These are phyloP conservation scores for Spathaspora hagerdaliae DNA, from an alignment of 805 yeast species.

Conservation along the genomic window DNA sequence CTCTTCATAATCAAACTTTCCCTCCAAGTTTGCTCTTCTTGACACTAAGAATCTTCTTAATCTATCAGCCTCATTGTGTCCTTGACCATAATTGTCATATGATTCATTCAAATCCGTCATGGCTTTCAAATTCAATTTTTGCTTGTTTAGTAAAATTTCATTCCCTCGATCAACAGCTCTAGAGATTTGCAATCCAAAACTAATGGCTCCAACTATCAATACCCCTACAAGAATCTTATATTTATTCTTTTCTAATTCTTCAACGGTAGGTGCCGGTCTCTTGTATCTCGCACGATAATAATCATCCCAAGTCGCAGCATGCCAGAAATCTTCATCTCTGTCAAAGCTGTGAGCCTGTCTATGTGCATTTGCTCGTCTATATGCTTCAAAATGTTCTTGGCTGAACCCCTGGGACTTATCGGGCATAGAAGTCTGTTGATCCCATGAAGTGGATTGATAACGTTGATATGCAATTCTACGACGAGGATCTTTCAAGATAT, in stretches of 20 bases:
- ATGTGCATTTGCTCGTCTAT: conserved; percentile 35
- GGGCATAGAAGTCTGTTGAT: not conserved
- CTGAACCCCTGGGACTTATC: conserved; percentile 15
- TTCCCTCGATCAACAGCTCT: conserved; percentile 31
- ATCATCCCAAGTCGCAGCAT: conserved; percentile 65
- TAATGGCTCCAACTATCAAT: conserved; percentile 25
- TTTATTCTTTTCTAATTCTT: conserved; percentile 39
- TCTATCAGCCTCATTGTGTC: conserved; percentile 23
- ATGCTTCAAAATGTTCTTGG: conserved; percentile 24
- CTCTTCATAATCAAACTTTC: not conserved
- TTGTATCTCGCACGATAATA: conserved; percentile 42
- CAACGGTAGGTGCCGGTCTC: conserved; percentile 36
- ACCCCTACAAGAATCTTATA: conserved; percentile 37
- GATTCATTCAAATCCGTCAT: conserved; percentile 25
- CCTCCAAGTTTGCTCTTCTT: conserved; percentile 18
- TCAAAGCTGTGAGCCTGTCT: conserved; percentile 26
- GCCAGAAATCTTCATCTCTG: conserved; percentile 48
- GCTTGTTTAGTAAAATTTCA: conserved; percentile 22
- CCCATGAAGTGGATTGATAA: conserved; percentile 18
- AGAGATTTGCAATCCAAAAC: conserved; percentile 32
- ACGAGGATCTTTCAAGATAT: conserved; percentile 50
- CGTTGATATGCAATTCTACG: conserved; percentile 26
- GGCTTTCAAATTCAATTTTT: conserved; percentile 24
- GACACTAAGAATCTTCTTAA: conserved; percentile 29
- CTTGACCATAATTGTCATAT: conserved; percentile 25